Conservation (phyloP, 2,329 filamentous ascomycete genomes). For the Cytospora schulzeri region DNA sequence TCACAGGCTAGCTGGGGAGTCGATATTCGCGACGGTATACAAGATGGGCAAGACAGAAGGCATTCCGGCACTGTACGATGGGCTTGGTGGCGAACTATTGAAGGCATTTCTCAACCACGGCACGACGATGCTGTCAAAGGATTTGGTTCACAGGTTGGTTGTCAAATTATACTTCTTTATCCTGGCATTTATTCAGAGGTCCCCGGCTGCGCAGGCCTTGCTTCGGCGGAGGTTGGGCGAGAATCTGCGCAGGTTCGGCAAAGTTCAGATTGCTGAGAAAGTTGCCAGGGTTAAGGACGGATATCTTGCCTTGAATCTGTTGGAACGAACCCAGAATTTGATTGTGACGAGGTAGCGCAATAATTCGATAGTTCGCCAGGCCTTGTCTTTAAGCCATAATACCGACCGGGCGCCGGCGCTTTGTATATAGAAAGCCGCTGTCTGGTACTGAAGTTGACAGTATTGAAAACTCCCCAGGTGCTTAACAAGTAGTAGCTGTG, state of each 20-base stretch:
- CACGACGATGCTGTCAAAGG: conserved; percentile 85
- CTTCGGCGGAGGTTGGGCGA: conserved; percentile 24
- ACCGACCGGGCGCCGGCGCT: neutral
- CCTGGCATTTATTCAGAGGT: conserved; percentile 49
- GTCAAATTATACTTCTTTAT: conserved; percentile 71
- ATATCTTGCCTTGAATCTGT: conserved; percentile 31
- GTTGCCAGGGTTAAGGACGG: conserved; percentile 23
- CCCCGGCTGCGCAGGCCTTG: conserved; percentile 46
- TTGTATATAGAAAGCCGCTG: neutral
- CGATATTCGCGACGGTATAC: conserved; percentile 65
- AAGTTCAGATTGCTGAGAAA: conserved; percentile 8
- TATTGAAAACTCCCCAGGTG: neutral
- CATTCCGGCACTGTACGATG: conserved; percentile 69
- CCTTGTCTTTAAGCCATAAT: neutral
- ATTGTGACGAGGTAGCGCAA: conserved; percentile 18
- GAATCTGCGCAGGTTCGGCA: neutral
- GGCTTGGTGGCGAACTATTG: conserved; percentile 73
- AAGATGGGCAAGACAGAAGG: conserved; percentile 66
- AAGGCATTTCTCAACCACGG: conserved; percentile 87
- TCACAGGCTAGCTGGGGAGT: conserved; percentile 41
- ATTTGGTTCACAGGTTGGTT: conserved; percentile 71
- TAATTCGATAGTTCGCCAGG: neutral
- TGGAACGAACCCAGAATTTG: conserved; percentile 31
- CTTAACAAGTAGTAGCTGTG: neutral
- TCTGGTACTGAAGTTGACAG: neutral